A percentile compares a stretch with the other conserved stretches of the same genome.
Evolutionary conservation across 2,329 filamentous ascomycete genomes (phyloP).

Genomic region (Lasiodiplodia theobromae): DNA sequence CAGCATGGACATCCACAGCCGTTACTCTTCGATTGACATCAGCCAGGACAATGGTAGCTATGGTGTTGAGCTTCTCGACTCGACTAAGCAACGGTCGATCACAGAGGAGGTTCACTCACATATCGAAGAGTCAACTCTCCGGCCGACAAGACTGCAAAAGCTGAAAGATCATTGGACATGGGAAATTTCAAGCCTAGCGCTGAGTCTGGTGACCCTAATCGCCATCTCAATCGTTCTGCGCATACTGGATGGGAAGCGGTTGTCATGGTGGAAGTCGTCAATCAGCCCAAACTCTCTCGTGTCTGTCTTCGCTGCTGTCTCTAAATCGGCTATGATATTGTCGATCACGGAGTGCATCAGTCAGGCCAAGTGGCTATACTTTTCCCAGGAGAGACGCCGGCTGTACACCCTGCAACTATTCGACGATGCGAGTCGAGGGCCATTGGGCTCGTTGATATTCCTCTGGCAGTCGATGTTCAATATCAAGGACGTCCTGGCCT

Average conservation of each 20-base stretch:
- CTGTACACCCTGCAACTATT: slow-evolving; percentile 39
- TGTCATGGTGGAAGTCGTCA: slow-evolving; percentile 30
- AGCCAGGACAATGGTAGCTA: background rate
- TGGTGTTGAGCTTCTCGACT: background rate
- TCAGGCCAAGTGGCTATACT: slow-evolving; percentile 49
- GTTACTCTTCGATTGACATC: slow-evolving; percentile 7
- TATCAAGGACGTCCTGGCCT: background rate
- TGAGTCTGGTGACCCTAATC: background rate
- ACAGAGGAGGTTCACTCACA: background rate
- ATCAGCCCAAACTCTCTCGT: slow-evolving; percentile 43
- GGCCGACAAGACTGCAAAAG: background rate
- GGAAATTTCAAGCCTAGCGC: background rate
- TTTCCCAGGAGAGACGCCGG: slow-evolving; percentile 30
- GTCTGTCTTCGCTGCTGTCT: slow-evolving; percentile 43
- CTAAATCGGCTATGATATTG: slow-evolving; percentile 42
- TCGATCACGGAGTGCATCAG: slow-evolving; percentile 41
- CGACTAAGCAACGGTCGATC: background rate
- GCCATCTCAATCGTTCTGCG: slow-evolving; percentile 28
- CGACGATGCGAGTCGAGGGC: slow-evolving; percentile 39
- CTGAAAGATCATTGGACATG: slow-evolving; percentile 1
- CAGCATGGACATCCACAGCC: background rate
- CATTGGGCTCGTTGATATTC: slow-evolving; percentile 7
- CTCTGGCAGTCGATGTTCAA: background rate
- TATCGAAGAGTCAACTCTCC: background rate
- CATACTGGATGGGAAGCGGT: slow-evolving; percentile 27